Conservation (phyloP, 208 protist species). For the Blastocrithidia nonstop region DNA sequence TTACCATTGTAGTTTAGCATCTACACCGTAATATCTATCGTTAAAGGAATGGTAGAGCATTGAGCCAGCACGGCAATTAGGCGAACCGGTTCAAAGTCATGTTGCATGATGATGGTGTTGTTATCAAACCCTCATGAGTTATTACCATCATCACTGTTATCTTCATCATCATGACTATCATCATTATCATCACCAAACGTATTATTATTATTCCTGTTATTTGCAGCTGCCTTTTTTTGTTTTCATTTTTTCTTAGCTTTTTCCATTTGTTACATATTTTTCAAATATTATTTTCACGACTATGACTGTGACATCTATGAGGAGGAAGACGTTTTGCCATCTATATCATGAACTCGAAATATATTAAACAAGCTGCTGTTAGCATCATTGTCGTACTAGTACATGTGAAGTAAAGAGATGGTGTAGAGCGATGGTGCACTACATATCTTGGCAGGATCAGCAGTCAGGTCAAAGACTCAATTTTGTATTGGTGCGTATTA, state of each 20-base stretch:
- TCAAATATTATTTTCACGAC: too few relatives aligned
- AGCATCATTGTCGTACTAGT: background rate
- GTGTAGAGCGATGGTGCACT: conserved; percentile 22
- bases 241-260: too few relatives aligned
- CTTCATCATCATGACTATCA: background rate
- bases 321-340: too few relatives aligned
- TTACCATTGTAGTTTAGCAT: conserved; percentile 11
- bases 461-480: conserved; percentile 8
- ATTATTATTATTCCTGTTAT: conserved; percentile 1
- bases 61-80: conserved; percentile 35
- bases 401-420: conserved; percentile 9
- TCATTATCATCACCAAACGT: background rate
- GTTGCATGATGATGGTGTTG: conserved; percentile 6
- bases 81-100: conserved; percentile 9
- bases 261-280: too few relatives aligned
- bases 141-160: background rate
- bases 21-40: conserved; percentile 10
- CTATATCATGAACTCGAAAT: too few relatives aligned
- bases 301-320: too few relatives aligned
- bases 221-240: too few relatives aligned
- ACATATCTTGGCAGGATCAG: conserved; percentile 14
- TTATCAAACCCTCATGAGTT: background rate
- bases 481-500: too few relatives aligned
- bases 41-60: conserved; percentile 31
- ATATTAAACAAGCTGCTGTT: too few relatives aligned